phyloP scores from a whole-genome alignment of 2,329 filamentous ascomycete species.

The Fusarium beomiforme region DNA sequence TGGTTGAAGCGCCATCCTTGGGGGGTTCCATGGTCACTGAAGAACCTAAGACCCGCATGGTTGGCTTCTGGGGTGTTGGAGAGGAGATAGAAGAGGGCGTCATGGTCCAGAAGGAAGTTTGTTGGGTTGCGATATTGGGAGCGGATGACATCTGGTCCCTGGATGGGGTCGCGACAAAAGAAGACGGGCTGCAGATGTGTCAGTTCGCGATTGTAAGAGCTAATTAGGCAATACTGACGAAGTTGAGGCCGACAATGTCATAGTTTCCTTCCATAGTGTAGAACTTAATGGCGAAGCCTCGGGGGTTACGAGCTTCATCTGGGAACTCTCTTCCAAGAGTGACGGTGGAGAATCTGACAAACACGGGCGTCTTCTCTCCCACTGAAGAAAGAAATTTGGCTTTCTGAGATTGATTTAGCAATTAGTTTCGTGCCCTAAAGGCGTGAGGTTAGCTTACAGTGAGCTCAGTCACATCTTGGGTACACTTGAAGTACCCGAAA shows the following conservation, averaged over 20 bases:
- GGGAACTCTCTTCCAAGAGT: neutral
- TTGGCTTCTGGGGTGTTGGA: neutral
- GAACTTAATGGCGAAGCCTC: slow-evolving; percentile 2
- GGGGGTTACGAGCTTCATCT: slow-evolving; percentile 3
- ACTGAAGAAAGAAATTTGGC: neutral
- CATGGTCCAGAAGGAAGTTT: slow-evolving; percentile 10
- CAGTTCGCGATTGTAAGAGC: neutral
- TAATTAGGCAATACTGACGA: neutral
- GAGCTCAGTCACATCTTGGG: neutral
- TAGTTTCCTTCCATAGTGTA: neutral
- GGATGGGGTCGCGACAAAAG: slow-evolving; percentile 12
- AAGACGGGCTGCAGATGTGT: neutral
- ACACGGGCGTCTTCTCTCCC: neutral
- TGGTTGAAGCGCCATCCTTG: slow-evolving; percentile 16
- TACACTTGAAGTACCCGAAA: slow-evolving; percentile 7
- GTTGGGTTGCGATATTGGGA: slow-evolving; percentile 1
- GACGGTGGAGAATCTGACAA: slow-evolving; percentile 4
- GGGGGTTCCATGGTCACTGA: neutral
- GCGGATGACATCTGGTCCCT: slow-evolving; percentile 8
- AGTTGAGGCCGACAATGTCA: neutral
- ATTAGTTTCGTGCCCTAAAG: no score
- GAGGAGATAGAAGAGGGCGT: neutral
- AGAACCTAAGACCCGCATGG: slow-evolving; percentile 2
- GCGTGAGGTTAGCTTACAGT: neutral
- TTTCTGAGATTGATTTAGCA: neutral